Evolutionary conservation across 1,139 yeast genomes (phyloP).

Genomic region (Magnusiomyces sp.): DNA sequence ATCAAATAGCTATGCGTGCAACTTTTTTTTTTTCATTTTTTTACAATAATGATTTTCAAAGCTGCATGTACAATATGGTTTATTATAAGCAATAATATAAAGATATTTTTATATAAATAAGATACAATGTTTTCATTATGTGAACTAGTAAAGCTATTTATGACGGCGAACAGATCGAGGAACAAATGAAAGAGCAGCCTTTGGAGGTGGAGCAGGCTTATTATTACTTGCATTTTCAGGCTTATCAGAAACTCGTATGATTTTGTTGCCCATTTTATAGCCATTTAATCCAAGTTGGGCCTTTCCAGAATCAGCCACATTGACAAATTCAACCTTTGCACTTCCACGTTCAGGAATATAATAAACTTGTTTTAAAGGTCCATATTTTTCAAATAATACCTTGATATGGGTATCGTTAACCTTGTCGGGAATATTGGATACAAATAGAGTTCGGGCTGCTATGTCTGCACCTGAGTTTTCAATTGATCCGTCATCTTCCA

Average conservation of each 20-base stretch:
- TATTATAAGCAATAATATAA: too few relatives aligned
- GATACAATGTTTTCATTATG: too few relatives aligned
- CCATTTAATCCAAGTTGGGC: constrained; percentile 48
- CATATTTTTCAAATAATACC: constrained; percentile 35
- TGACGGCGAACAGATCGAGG: not conserved
- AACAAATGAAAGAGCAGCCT: not conserved
- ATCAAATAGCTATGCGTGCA: too few relatives aligned
- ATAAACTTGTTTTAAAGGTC: constrained; percentile 43
- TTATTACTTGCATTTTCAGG: not conserved
- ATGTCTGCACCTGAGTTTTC: constrained; percentile 9
- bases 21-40: too few relatives aligned
- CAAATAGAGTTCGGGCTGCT: constrained; percentile 19
- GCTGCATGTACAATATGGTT: too few relatives aligned
- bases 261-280: constrained; percentile 32
- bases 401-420: constrained; percentile 24
- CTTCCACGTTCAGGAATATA: constrained; percentile 43
- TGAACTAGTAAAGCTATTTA: too few relatives aligned
- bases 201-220: not conserved
- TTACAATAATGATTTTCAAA: too few relatives aligned
- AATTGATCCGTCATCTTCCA: not conserved
- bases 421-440: constrained; percentile 24
- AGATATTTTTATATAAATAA: too few relatives aligned
- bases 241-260: constrained; percentile 20
- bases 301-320: constrained; percentile 44
- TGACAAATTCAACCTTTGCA: constrained; percentile 47